A percentile compares a stretch with the other conserved stretches of the same genome.
phyloP scores from a whole-genome alignment of 306 rosid genomes.

The Betula pendula region DNA sequence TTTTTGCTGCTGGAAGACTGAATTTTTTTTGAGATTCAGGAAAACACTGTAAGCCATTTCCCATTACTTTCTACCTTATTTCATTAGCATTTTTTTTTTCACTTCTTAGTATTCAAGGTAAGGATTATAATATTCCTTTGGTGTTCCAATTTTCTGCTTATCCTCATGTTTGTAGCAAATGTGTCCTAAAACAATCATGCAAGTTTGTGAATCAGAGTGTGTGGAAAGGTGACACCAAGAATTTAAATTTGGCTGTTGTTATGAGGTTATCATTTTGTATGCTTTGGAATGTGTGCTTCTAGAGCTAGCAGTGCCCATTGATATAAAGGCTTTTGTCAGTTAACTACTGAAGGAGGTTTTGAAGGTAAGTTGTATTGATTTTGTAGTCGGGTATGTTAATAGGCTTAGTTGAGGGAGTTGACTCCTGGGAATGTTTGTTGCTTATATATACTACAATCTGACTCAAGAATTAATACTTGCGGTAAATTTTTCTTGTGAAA shows the following conservation, averaged over 20 bases:
- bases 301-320: slow-evolving; percentile 51
- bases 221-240: slow-evolving; percentile 43
- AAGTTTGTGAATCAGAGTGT: slow-evolving; percentile 54
- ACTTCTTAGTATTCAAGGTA: background rate
- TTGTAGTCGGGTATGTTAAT: no score
- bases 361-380: slow-evolving; percentile 66
- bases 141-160: background rate
- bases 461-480: no score
- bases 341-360: slow-evolving; percentile 60
- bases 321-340: slow-evolving; percentile 43
- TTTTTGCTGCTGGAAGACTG: slow-evolving; percentile 63
- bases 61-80: background rate
- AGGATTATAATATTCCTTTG: background rate
- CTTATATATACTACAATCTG: no score
- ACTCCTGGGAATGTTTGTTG: no score
- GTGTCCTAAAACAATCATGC: slow-evolving; percentile 45
- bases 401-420: no score
- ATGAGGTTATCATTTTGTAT: slow-evolving; percentile 52
- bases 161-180: slow-evolving; percentile 49
- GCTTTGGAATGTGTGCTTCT: slow-evolving; percentile 50
- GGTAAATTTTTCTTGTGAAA: no score
- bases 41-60: slow-evolving; percentile 34
- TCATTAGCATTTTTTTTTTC: background rate
- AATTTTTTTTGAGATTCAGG: slow-evolving; percentile 65
- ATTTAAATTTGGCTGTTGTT: slow-evolving; percentile 40